A percentile compares a stretch with the other conserved stretches of the same genome.
phyloP scores from a whole-genome alignment of 2,329 filamentous ascomycete species.

The Fusarium sp. region DNA sequence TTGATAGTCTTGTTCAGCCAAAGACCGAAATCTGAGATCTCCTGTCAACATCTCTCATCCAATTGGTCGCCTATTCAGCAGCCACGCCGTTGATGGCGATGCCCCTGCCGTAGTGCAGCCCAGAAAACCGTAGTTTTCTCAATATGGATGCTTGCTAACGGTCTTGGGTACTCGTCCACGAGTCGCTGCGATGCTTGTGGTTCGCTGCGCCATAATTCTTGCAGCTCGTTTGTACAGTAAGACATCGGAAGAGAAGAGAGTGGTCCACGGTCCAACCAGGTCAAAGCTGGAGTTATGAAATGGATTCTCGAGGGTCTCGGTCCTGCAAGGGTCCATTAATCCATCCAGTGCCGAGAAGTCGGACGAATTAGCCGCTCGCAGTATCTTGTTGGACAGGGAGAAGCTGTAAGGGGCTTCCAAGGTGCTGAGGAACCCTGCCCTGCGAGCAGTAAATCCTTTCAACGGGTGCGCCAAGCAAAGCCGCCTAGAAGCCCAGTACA shows the following conservation, averaged over 20 bases:
- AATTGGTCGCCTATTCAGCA: conserved; percentile 34
- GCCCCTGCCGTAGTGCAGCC: conserved; percentile 29
- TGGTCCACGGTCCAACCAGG: conserved; percentile 10
- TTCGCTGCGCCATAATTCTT: conserved; percentile 17
- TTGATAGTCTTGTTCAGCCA: conserved; percentile 20
- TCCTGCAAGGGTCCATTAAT: conserved; percentile 9
- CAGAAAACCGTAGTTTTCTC: conserved; percentile 4
- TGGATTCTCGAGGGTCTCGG: conserved; percentile 24
- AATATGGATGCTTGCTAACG: conserved; percentile 1
- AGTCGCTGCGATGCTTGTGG: conserved; percentile 26
- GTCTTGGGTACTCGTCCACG: not conserved
- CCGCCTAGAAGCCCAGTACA: not conserved
- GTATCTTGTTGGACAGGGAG: conserved; percentile 13
- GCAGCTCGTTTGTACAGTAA: conserved; percentile 22
- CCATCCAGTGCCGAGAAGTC: conserved; percentile 11
- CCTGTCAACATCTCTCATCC: conserved; percentile 31
- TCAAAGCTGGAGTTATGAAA: conserved; percentile 17
- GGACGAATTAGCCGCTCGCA: conserved; percentile 21
- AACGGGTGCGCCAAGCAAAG: conserved; percentile 14
- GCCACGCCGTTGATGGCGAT: conserved; percentile 28
- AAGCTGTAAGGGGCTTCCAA: conserved; percentile 24
- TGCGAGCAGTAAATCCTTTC: conserved; percentile 9
- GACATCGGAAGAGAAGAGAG: conserved; percentile 4
- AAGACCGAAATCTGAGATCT: conserved; percentile 40
- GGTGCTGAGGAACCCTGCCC: conserved; percentile 9